Evolutionary conservation across 2,329 filamentous ascomycete species (phyloP).

Genomic region (Xylariaceae sp.): DNA sequence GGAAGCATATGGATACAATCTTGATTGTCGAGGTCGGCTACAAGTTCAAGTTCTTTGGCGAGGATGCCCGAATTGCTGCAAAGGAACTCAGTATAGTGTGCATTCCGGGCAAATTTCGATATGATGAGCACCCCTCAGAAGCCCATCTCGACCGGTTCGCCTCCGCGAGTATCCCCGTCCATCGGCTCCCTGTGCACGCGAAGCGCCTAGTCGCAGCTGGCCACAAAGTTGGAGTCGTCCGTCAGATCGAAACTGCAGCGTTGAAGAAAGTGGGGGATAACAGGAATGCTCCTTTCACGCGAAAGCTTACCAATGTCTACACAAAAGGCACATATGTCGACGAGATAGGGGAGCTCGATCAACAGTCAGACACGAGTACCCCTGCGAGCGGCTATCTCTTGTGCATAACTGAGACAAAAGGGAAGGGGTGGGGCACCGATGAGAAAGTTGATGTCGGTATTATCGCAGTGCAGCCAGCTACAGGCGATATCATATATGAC

Average conservation of each 20-base stretch:
- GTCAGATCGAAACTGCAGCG: slow-evolving; percentile 93
- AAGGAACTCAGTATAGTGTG: slow-evolving; percentile 95
- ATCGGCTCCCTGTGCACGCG: slow-evolving; percentile 89
- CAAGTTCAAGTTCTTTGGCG: slow-evolving; percentile 96
- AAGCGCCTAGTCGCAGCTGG: slow-evolving; percentile 91
- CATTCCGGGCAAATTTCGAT: slow-evolving; percentile 93
- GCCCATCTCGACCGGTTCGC: slow-evolving; percentile 91
- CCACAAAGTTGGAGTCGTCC: slow-evolving; percentile 93
- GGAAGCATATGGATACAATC: slow-evolving; percentile 85
- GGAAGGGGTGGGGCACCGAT: slow-evolving; percentile 81
- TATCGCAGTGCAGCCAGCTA: slow-evolving; percentile 92
- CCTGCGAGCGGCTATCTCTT: slow-evolving; percentile 84
- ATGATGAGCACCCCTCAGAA: slow-evolving; percentile 92
- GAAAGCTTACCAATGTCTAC: slow-evolving; percentile 94
- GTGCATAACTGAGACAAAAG: slow-evolving; percentile 84
- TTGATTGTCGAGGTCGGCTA: slow-evolving; percentile 96
- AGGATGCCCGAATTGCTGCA: slow-evolving; percentile 87
- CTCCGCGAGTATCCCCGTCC: slow-evolving; percentile 93
- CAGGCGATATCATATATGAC: slow-evolving; percentile 95
- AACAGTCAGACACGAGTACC: slow-evolving; percentile 52
- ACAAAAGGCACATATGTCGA: slow-evolving; percentile 98
- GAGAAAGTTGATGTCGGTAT: slow-evolving; percentile 93
- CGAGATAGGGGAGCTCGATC: slow-evolving; percentile 81
- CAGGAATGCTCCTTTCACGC: slow-evolving; percentile 86
- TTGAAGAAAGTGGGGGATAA: slow-evolving; percentile 96